phyloP scores from a whole-genome alignment of 805 yeast species.

The Barnettozyma pratensis region DNA sequence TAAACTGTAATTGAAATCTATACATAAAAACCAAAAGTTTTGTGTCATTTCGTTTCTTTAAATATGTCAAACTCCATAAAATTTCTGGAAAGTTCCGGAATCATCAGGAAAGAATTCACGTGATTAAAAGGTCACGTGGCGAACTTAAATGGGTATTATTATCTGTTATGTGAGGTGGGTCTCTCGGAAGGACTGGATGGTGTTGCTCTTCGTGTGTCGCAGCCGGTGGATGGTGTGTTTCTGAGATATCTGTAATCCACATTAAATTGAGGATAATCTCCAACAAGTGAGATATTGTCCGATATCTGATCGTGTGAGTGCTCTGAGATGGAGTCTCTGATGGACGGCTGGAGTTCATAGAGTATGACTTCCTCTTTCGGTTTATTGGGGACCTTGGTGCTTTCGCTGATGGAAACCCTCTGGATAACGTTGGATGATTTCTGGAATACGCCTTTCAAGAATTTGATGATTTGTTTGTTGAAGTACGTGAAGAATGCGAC shows the following conservation, averaged over 20 bases:
- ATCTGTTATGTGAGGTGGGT: neutral
- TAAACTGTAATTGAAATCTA: too few relatives aligned
- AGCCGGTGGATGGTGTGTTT: conserved; percentile 22
- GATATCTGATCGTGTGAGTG: conserved; percentile 2
- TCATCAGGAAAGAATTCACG: conserved; percentile 3
- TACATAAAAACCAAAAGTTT: neutral
- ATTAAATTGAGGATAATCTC: conserved; percentile 23
- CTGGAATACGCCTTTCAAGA: neutral
- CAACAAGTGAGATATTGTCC: conserved; percentile 16
- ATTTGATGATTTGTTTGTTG: conserved; percentile 5
- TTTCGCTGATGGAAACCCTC: neutral
- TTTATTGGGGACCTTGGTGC: neutral
- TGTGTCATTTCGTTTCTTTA: conserved; percentile 5
- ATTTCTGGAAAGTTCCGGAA: conserved; percentile 5
- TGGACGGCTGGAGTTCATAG: conserved; percentile 5
- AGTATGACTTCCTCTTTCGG: conserved; percentile 1
- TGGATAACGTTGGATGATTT: neutral
- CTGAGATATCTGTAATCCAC: conserved; percentile 23
- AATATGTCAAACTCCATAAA: neutral
- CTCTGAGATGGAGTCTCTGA: neutral
- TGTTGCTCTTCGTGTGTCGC: conserved; percentile 9
- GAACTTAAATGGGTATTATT: conserved; percentile 2
- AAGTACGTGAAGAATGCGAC: conserved; percentile 9
- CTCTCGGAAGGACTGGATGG: conserved; percentile 7
- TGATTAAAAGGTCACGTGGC: neutral